Conservation (phyloP, 2,329 filamentous ascomycete species). For the Exophiala sp. region DNA sequence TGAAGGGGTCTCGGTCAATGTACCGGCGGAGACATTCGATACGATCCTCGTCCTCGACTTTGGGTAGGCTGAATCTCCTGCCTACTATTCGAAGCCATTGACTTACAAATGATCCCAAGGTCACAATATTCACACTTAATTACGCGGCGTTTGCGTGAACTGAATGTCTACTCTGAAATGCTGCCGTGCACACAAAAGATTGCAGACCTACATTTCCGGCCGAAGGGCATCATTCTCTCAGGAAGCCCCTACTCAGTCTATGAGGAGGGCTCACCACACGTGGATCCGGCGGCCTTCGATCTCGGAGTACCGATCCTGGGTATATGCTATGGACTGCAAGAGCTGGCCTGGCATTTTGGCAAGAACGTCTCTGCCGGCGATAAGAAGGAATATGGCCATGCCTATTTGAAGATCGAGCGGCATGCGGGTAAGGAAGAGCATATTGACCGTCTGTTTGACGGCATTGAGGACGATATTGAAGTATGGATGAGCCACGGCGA, state of each 20-base stretch:
- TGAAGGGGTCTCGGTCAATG: constrained; percentile 26
- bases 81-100: background rate
- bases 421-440: constrained; percentile 53
- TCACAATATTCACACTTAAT: constrained; percentile 71
- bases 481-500: constrained; percentile 88
- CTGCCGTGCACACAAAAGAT: constrained; percentile 80
- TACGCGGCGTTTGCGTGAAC: constrained; percentile 65
- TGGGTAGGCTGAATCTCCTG: constrained; percentile 25
- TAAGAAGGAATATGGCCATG: constrained; percentile 65
- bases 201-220: constrained; percentile 67
- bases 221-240: constrained; percentile 74
- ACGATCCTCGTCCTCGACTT: constrained; percentile 36
- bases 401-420: constrained; percentile 57
- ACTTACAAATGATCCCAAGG: constrained; percentile 28
- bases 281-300: constrained; percentile 75
- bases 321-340: constrained; percentile 62
- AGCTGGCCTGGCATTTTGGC: constrained; percentile 65
- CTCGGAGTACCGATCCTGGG: constrained; percentile 57
- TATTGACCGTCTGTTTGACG: constrained; percentile 72
- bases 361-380: constrained; percentile 63
- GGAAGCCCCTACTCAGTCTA: constrained; percentile 76
- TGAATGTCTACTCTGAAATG: constrained; percentile 83
- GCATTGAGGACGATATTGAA: constrained; percentile 62
- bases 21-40: constrained; percentile 33
- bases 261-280: constrained; percentile 67